phyloP scores from a whole-genome alignment of 2,329 filamentous ascomycete species.

The Cytospora paraplurivora region DNA sequence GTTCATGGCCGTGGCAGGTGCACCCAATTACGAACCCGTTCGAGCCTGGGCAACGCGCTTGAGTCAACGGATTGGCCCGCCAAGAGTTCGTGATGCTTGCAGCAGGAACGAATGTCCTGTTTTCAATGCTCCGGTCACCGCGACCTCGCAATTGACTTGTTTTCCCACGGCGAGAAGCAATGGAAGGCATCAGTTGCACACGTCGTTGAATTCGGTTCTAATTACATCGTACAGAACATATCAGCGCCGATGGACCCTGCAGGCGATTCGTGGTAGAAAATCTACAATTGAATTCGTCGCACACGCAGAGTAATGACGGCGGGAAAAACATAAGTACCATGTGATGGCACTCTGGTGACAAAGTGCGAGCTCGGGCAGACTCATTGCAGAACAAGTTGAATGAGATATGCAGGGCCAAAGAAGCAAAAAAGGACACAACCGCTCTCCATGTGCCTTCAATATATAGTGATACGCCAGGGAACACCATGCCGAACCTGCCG shows the following conservation, averaged over 20 bases:
- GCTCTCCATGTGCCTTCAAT: slow-evolving; percentile 26
- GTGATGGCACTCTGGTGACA: slow-evolving; percentile 11
- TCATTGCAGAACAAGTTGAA: slow-evolving; percentile 17
- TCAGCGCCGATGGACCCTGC: slow-evolving; percentile 3
- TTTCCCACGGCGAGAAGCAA: not conserved
- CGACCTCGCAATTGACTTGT: not conserved
- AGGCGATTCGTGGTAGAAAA: slow-evolving; percentile 17
- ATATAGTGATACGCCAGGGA: slow-evolving; percentile 44
- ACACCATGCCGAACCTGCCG: slow-evolving; percentile 45
- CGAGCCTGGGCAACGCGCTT: slow-evolving; percentile 17
- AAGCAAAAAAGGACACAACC: slow-evolving; percentile 30
- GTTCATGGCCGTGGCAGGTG: slow-evolving; percentile 51
- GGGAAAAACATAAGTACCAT: slow-evolving; percentile 16
- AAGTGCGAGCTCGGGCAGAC: slow-evolving; percentile 16
- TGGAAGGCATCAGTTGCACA: not conserved
- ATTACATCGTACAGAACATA: slow-evolving; percentile 34
- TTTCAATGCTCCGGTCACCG: not conserved
- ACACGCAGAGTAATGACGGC: slow-evolving; percentile 18
- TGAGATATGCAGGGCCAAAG: slow-evolving; percentile 30
- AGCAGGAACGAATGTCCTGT: not conserved
- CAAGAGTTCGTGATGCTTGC: not conserved
- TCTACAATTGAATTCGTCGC: slow-evolving; percentile 27
- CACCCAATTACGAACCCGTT: slow-evolving; percentile 49
- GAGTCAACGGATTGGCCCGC: not conserved
- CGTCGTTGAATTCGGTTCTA: slow-evolving; percentile 30